Evolutionary conservation across 208 protist genomes (phyloP).

Genomic region (Trypanosoma boissoni): DNA sequence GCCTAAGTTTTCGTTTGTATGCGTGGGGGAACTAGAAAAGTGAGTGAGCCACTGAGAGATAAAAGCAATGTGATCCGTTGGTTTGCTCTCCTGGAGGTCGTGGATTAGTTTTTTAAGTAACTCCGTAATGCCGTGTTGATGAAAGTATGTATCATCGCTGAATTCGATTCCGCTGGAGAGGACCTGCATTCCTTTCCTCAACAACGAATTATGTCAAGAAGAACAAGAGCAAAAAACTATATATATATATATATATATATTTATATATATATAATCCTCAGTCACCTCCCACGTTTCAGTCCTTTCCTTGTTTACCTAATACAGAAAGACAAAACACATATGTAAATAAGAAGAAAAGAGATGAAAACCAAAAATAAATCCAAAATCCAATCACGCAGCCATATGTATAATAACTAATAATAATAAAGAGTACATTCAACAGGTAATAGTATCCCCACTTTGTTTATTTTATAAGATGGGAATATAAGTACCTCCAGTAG

Average conservation of each 20-base stretch:
- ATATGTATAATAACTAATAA: no score
- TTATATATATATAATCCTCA: not conserved
- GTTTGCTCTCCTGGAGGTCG: slow-evolving; percentile 54
- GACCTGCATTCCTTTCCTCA: no score
- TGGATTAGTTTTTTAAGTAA: slow-evolving; percentile 48
- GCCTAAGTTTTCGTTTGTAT: not conserved
- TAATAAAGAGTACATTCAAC: no score
- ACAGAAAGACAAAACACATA: slow-evolving; percentile 21
- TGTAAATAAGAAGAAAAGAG: no score
- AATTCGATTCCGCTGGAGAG: not conserved
- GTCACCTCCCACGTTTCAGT: not conserved
- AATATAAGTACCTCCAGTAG: no score
- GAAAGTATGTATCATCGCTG: slow-evolving; percentile 55
- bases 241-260: slow-evolving; percentile 18
- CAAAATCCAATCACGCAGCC: no score
- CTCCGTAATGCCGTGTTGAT: slow-evolving; percentile 39
- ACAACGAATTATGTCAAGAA: no score
- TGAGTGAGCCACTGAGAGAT: slow-evolving; percentile 53
- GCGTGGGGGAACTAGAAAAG: not conserved
- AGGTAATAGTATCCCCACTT: no score
- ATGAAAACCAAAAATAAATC: no score
- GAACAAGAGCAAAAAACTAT: not conserved
- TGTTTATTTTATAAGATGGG: no score
- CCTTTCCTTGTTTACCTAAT: not conserved
- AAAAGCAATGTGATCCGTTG: slow-evolving; percentile 58